phyloP scores from a whole-genome alignment of 2,329 filamentous ascomycete genomes.

The Cladophialophora exuberans region DNA sequence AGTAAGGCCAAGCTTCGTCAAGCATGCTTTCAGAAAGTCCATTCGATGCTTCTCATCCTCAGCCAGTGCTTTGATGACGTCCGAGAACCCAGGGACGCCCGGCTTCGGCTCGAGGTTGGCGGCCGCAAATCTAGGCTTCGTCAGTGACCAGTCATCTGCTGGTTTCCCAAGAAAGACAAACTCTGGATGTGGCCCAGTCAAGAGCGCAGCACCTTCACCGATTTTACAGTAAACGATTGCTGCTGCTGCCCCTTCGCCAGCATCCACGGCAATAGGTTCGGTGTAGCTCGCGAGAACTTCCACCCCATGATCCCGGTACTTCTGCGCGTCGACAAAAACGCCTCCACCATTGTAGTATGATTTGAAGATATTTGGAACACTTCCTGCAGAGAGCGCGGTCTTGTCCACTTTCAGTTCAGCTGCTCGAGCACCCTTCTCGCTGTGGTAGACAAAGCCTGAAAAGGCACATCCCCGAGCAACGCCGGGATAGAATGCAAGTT shows the following conservation, averaged over 20 bases:
- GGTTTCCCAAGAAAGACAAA: slow-evolving; percentile 48
- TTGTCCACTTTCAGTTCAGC: slow-evolving; percentile 68
- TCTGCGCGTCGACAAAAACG: slow-evolving; percentile 80
- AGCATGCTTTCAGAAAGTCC: slow-evolving; percentile 76
- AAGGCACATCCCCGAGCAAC: slow-evolving; percentile 85
- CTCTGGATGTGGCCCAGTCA: slow-evolving; percentile 94
- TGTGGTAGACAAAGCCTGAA: slow-evolving; percentile 85
- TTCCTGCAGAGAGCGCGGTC: slow-evolving; percentile 57
- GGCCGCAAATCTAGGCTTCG: slow-evolving; percentile 70
- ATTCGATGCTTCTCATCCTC: slow-evolving; percentile 71
- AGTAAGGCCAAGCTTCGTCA: slow-evolving; percentile 79
- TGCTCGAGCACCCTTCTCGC: slow-evolving; percentile 79
- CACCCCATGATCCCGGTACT: slow-evolving; percentile 65
- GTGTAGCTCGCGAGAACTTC: slow-evolving; percentile 82
- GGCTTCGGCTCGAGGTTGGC: slow-evolving; percentile 73
- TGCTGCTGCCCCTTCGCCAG: slow-evolving; percentile 73
- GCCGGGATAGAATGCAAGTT: slow-evolving; percentile 87
- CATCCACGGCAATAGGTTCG: slow-evolving; percentile 74
- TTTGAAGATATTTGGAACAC: slow-evolving; percentile 64
- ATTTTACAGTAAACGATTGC: slow-evolving; percentile 83
- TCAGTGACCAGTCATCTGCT: slow-evolving; percentile 34
- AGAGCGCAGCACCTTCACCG: slow-evolving; percentile 74
- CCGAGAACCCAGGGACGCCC: slow-evolving; percentile 68
- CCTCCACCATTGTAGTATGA: slow-evolving; percentile 95
- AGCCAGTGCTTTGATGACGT: slow-evolving; percentile 68